phyloP scores from a whole-genome alignment of 257 asterid species.

The Nicotiana otophora region DNA sequence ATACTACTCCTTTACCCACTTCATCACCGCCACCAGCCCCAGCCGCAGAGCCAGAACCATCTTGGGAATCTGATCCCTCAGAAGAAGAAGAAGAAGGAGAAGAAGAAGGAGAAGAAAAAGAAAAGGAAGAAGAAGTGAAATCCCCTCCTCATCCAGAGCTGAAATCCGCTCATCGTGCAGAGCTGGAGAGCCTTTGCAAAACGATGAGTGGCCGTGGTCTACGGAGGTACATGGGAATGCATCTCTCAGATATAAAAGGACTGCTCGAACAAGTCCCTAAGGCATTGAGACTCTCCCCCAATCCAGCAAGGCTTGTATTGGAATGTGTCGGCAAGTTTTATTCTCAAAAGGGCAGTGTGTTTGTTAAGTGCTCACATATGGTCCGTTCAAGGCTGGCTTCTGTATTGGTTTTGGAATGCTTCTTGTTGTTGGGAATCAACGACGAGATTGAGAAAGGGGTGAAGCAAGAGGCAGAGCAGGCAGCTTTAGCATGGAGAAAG shows the following conservation, averaged over 20 bases:
- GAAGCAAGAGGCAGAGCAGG: constrained; percentile 48
- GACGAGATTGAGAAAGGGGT: constrained; percentile 30
- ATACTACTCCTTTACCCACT: constrained; percentile 8
- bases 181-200: constrained; percentile 44
- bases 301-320: constrained; percentile 54
- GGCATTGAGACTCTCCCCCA: constrained; percentile 48
- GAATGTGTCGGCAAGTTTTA: constrained; percentile 69
- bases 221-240: constrained; percentile 36
- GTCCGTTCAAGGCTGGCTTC: constrained; percentile 61
- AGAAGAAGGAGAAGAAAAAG: not conserved
- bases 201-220: constrained; percentile 47
- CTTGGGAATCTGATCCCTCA: constrained; percentile 4
- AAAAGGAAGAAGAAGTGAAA: not conserved
- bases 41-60: not conserved
- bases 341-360: constrained; percentile 63
- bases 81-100: constrained; percentile 15
- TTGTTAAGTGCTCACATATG: constrained; percentile 44
- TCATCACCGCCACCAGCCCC: constrained; percentile 4
- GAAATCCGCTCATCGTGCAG: constrained; percentile 4
- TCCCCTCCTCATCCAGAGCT: not conserved
- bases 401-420: constrained; percentile 59
- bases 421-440: constrained; percentile 43
- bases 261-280: constrained; percentile 64
- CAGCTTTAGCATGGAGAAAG: constrained; percentile 68
- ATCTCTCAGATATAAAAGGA: constrained; percentile 27